Base-by-base conservation (phyloP, 2,329 filamentous ascomycete genomes). In the Paraphaeosphaeria minitans region DNA sequence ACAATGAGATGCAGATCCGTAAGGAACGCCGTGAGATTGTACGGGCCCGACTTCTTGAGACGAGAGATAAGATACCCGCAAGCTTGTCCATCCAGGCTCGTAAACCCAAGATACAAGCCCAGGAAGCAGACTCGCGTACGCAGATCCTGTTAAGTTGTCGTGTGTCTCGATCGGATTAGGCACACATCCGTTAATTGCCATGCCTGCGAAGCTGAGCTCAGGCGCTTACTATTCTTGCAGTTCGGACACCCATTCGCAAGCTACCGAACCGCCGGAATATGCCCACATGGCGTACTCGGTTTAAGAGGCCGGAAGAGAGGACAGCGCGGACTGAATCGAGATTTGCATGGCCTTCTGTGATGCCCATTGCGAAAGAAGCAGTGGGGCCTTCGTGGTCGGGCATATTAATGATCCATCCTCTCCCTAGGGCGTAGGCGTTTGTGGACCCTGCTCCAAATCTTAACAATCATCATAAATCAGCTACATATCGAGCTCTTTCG, bases 131-230 rank as follows among this genome's bases (percentile, higher is more conserved):
- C 70, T 68, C 0, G 67, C 67, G 55, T 66, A 68, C 3, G 62
- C 59, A 5, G 57, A 60, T 2, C 57, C 62, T 46, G 67, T 71
- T 53, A 75, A 67, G 6, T 64, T 64, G 2, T 61, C 46, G 13
- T 68, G 41, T 1, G 66, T 63, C 19, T 64, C 64, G 9, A 56
- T 68, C 16, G 73, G 46, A 43, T 77, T 74, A 3, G 73, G 65
- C 3, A 68, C 68, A 4, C 71, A 52, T 14, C 73, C 75, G 24
- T 74, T 74, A 2, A 72, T 50, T 1, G 73, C 73, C 4, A 67
- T 60, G 21, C 73, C 75, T 4, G 59, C 59, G 48, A 75, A 75
- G 4, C 61, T 42, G 33, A 74, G 56, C 37, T 73, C 71, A 3
- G 69, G 64, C 4, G 71, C 71, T 43, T 74, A 74, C 9, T 53